Base-by-base conservation (phyloP, 208 protist species). In the Phytomonas serpens region DNA sequence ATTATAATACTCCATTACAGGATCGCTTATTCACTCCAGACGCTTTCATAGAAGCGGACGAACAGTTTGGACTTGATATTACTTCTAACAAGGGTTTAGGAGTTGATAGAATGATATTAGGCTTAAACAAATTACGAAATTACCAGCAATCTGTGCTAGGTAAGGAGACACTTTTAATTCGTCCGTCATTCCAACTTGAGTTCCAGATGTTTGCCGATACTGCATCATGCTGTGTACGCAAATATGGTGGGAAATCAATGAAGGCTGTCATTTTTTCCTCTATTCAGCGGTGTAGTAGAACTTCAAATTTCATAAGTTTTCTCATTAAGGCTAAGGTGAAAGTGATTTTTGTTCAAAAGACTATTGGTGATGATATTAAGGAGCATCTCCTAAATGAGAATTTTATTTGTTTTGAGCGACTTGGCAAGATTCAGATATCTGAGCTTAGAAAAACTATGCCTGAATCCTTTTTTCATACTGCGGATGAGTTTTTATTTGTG, bases 291-390 rank as follows among this genome's bases (percentile, higher is more conserved):
- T 57, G 16, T 57, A 11, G 27, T 27, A 57, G 27, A 27, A 57
- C 47, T 1, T 57, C 47, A 27, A 57, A 57, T 27, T 57, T 57
- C 19, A 57, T 57, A 5, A 27, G 2, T 27, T 27, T 57, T 27
- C 47, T 57, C 19, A 57, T 57, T 52, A 36, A 31, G 34, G 1
- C 14, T 16, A 52, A 52, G 47, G 36, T 47, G 2, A 32, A 51
- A 51, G 32, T 69, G 9, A 69, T 69, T 69, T 74, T 74, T 38
- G 52, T 47, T 34, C 70, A 74, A 31, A 34, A 74, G 30, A 37
- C 40, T 33, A 30, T 74, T 5, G 23, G 61, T 31, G 51, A 65
- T 19, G 61, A 19, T 36, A 33, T 70, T 19, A 77, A 77, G 38
- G 73, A 77, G 40, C 61, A 36, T 42, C 37, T 77, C 27, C 30